Conservation (phyloP, 345 rosid genomes). For the Eucalyptus brandiana region DNA sequence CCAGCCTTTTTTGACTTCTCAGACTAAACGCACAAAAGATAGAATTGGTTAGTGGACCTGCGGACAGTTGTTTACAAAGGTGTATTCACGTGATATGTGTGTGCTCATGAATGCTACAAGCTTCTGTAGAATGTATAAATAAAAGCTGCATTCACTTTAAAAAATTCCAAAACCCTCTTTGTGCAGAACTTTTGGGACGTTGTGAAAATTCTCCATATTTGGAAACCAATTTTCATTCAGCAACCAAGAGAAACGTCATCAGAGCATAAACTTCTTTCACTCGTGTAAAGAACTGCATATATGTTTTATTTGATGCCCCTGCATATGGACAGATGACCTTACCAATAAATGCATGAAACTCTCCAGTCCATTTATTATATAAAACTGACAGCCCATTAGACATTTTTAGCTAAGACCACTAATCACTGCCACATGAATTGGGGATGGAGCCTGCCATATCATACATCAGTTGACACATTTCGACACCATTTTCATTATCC, state of each 20-base stretch:
- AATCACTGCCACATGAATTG: background rate
- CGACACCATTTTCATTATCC: background rate
- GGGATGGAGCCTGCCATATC: background rate
- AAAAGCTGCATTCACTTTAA: background rate
- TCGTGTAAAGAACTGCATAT: background rate
- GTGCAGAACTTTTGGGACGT: background rate
- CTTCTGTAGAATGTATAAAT: background rate
- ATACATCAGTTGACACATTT: background rate
- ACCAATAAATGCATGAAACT: background rate
- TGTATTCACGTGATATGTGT: background rate
- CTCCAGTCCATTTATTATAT: background rate
- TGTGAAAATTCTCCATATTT: background rate
- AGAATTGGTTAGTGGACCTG: background rate
- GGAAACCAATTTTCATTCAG: background rate
- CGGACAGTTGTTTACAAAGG: background rate
- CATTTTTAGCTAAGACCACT: background rate
- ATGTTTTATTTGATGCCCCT: background rate
- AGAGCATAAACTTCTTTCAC: background rate
- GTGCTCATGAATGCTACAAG: background rate
- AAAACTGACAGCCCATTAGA: background rate
- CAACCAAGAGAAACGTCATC: background rate
- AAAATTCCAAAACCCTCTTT: background rate
- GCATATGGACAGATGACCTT: background rate
- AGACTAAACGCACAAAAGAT: slow-evolving; percentile 25
- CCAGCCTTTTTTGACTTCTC: slow-evolving; percentile 90